A percentile compares a stretch with the other conserved stretches of the same genome.
These are phyloP conservation scores for Gastrolobium bilobum DNA, from an alignment of 306 rosid species.

Conservation along the genomic window DNA sequence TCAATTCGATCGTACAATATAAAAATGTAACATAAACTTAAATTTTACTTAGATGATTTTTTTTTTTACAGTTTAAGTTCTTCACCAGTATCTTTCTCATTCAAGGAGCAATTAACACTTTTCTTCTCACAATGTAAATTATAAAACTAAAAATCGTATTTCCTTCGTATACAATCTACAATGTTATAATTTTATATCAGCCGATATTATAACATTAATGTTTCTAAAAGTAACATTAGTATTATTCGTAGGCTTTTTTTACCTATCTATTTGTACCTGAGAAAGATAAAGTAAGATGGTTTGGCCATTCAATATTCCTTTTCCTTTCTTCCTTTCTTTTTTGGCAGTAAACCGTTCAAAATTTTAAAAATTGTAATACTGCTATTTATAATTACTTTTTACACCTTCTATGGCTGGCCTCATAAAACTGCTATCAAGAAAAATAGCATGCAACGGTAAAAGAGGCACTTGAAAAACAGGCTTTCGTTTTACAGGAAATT, in stretches of 20 bases:
- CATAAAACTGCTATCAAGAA: too few species aligned
- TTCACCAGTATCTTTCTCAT: neutral
- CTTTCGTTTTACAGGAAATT: constrained; percentile 11
- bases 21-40: too few species aligned
- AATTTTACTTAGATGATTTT: neutral
- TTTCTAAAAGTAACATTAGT: too few species aligned
- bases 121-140: neutral
- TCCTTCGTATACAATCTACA: too few species aligned
- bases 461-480: too few species aligned
- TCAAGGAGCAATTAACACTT: neutral
- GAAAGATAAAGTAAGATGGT: neutral
- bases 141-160: neutral
- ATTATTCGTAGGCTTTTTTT: neutral
- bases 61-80: neutral
- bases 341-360: too few species aligned
- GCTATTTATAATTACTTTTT: too few species aligned
- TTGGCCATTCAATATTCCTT: neutral
- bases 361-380: too few species aligned
- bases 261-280: neutral
- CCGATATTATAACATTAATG: too few species aligned
- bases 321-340: too few species aligned
- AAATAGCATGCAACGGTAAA: too few species aligned
- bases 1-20: neutral
- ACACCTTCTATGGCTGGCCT: too few species aligned
- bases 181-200: neutral